These are phyloP conservation scores for Mycosphaerella sp. DNA, from an alignment of 2,329 filamentous ascomycete genomes.

Conservation along the genomic window DNA sequence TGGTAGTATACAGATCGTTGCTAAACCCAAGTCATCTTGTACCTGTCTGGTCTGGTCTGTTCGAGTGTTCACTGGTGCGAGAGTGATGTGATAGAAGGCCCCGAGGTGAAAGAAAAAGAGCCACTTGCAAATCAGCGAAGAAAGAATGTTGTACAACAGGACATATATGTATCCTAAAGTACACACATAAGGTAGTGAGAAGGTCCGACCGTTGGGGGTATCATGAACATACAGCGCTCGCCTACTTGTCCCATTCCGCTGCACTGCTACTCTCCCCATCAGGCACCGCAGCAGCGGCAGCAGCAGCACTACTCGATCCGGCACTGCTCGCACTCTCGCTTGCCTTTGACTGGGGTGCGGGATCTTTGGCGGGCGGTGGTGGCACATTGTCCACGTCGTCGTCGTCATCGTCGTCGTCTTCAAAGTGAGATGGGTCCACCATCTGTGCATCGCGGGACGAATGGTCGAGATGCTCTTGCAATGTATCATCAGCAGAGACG, in stretches of 20 bases:
- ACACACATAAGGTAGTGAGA: background rate
- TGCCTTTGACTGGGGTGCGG: conserved; percentile 8
- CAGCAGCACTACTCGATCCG: conserved; percentile 7
- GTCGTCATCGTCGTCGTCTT: conserved; percentile 40
- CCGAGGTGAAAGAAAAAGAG: background rate
- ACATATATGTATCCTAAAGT: background rate
- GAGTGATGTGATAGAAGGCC: no score
- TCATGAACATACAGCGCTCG: conserved; percentile 10
- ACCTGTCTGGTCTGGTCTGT: no score
- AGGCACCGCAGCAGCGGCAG: background rate
- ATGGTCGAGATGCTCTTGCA: conserved; percentile 32
- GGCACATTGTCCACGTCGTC: conserved; percentile 35
- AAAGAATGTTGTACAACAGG: conserved; percentile 6
- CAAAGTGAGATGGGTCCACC: conserved; percentile 43
- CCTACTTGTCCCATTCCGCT: conserved; percentile 10
- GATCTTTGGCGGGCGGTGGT: conserved; percentile 30
- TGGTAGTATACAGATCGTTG: no score
- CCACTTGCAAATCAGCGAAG: background rate
- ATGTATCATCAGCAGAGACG: conserved; percentile 53
- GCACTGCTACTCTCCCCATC: conserved; percentile 8
- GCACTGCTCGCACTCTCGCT: conserved; percentile 25
- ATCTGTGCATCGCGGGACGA: conserved; percentile 31
- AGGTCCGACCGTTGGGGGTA: conserved; percentile 7
- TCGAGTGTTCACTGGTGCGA: no score
- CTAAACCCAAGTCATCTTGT: no score